Percentiles rank a stretch among this genome's conserved stretches.
These are phyloP conservation scores for Boletus pseudopeckii DNA, from an alignment of 768 basidiomycete species.

Conservation along the genomic window DNA sequence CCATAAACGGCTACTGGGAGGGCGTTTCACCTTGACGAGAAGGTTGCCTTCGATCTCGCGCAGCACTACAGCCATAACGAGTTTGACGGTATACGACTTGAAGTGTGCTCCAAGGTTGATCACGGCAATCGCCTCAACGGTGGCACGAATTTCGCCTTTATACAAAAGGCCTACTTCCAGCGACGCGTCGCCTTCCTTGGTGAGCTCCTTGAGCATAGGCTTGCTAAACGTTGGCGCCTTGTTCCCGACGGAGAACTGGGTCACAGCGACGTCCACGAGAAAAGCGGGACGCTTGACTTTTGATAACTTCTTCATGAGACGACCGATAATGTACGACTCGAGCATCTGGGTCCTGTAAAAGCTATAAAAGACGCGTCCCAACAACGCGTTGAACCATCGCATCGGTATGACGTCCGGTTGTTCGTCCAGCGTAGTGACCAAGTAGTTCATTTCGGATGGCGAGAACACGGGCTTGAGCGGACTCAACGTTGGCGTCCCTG, in stretches of 20 bases:
- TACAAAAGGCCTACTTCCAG: constrained; percentile 83
- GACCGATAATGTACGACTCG: constrained; percentile 80
- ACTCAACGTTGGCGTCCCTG: constrained; percentile 56
- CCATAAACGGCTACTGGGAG: constrained; percentile 95
- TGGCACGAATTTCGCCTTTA: constrained; percentile 87
- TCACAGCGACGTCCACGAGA: constrained; percentile 80
- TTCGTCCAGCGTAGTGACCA: constrained; percentile 83
- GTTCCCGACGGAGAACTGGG: constrained; percentile 86
- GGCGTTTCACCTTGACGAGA: constrained; percentile 85
- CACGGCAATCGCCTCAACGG: constrained; percentile 83
- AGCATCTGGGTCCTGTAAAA: constrained; percentile 81
- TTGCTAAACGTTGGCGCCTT: constrained; percentile 86
- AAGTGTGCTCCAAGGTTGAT: constrained; percentile 81
- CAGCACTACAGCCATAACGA: constrained; percentile 84
- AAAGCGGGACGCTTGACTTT: constrained; percentile 89
- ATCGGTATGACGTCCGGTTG: constrained; percentile 96
- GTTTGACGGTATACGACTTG: constrained; percentile 86
- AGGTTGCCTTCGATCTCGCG: constrained; percentile 91
- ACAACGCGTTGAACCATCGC: constrained; percentile 94
- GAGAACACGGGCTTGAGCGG: constrained; percentile 67
- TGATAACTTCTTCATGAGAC: constrained; percentile 89
- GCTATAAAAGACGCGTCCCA: constrained; percentile 91
- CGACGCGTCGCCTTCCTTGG: constrained; percentile 88
- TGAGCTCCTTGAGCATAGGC: constrained; percentile 97
- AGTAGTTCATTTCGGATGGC: constrained; percentile 73